phyloP scores from a whole-genome alignment of 495 filamentous ascomycete genomes.

The Collariella sp. region DNA sequence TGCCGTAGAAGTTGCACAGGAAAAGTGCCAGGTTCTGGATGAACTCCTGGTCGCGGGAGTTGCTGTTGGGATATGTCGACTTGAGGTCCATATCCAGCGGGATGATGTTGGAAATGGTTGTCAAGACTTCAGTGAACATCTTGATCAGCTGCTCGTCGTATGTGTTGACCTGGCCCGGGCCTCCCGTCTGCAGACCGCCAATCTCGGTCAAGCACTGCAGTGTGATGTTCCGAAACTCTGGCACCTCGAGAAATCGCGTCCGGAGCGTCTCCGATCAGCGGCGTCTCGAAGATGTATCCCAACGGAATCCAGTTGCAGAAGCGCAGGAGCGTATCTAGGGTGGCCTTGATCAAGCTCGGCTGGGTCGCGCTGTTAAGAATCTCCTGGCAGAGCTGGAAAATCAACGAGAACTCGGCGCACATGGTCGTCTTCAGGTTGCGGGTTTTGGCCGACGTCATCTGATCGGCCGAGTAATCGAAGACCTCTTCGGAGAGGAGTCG shows the following conservation, averaged over 20 bases:
- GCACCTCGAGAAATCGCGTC: slow-evolving; percentile 77
- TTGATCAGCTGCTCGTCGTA: slow-evolving; percentile 91
- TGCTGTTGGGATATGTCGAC: slow-evolving; percentile 78
- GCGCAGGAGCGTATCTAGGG: slow-evolving; percentile 83
- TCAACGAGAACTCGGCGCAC: slow-evolving; percentile 94
- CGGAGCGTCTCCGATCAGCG: slow-evolving; percentile 90
- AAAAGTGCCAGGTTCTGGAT: slow-evolving; percentile 95
- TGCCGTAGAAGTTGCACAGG: slow-evolving; percentile 88
- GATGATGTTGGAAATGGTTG: slow-evolving; percentile 80
- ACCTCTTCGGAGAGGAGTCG: slow-evolving; percentile 94
- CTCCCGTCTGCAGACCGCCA: slow-evolving; percentile 72
- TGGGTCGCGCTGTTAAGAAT: slow-evolving; percentile 83
- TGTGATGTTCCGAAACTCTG: slow-evolving; percentile 92
- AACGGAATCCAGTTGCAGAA: slow-evolving; percentile 99
- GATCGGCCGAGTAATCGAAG: slow-evolving; percentile 96
- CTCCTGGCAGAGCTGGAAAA: slow-evolving; percentile 94
- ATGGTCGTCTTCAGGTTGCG: slow-evolving; percentile 94
- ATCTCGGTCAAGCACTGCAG: slow-evolving; percentile 97
- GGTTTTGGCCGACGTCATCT: slow-evolving; percentile 95
- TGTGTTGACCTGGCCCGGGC: slow-evolving; percentile 52
- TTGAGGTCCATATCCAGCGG: slow-evolving; percentile 84
- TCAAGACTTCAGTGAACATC: slow-evolving; percentile 95
- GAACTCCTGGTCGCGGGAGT: slow-evolving; percentile 91
- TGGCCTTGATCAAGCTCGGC: slow-evolving; percentile 82
- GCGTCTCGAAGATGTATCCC: slow-evolving; percentile 96